Evolutionary conservation across 1,139 yeast species (phyloP), one percentile per base, ranked within the genome.

Genomic region (Yamadazyma mexicana): DNA sequence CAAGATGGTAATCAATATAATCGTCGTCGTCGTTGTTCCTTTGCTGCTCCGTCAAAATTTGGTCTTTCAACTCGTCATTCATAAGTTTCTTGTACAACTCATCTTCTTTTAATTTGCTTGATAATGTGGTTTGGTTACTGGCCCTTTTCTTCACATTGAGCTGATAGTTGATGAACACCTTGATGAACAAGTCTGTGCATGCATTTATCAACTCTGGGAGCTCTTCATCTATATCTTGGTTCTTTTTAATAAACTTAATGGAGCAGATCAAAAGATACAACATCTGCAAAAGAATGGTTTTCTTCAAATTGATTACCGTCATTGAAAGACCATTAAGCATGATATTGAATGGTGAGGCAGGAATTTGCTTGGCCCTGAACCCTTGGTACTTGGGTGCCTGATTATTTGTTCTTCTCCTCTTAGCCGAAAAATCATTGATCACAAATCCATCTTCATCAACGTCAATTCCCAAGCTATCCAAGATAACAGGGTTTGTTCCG

Each of bases 401-500:
- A 31, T 41, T 42, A 31, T 40, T 45, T 9, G 42, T 38, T 43
- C 60, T 59, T 41, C 73, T 56, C 44, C 75, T 51, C 45, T 70
- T 71, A 3, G 66, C 74, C 11, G 70, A 65, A 43, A 71, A 71
- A 49, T 71, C 77, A 46, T 72, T 72, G 11, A 72, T 70, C 2
- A 72, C 73, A 52, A 70, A 70, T 12, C 77, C 77, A 48, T 72
- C 76, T 37, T 71, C 76, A 46, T 71, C 77, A 10, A 63, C 65
- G 47, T 62, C 67, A 20, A 64, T 44, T 14, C 66, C 68, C 37
- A 62, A 55, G 43, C 64, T 60, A 40, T 57, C 64, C 55, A 63
- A 54, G 6, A 62, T 62, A 1, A 58, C 59, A 10, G 61, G 54
- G 40, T 58, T 59, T 6, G 62, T 50, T 17, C 54, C 54, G 1